These are phyloP conservation scores for Gaeumannomyces sp. DNA, from an alignment of 2,329 filamentous ascomycete genomes.

Conservation along the genomic window DNA sequence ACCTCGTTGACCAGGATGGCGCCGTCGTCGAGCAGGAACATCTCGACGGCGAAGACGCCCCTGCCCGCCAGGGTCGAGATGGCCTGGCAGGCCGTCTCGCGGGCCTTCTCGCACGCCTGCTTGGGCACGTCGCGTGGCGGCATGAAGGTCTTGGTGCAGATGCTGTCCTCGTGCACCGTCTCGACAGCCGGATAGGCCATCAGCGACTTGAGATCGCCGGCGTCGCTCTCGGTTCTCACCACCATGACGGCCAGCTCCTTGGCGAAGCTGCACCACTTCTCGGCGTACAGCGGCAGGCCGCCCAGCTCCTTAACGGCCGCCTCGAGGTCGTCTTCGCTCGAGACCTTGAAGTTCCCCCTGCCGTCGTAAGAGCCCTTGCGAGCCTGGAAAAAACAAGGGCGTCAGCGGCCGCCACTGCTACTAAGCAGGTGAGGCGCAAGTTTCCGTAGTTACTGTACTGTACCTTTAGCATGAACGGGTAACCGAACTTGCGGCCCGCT, in stretches of 20 bases:
- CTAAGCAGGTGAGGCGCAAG: background rate
- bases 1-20: slow-evolving; percentile 79
- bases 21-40: slow-evolving; percentile 77
- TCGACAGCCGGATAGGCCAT: slow-evolving; percentile 86
- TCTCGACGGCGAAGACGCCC: slow-evolving; percentile 92
- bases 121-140: slow-evolving; percentile 68
- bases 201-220: slow-evolving; percentile 40
- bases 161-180: slow-evolving; percentile 89
- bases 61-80: slow-evolving; percentile 77
- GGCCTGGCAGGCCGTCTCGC: slow-evolving; percentile 71
- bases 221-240: slow-evolving; percentile 71
- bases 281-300: slow-evolving; percentile 71
- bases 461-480: slow-evolving; percentile 82
- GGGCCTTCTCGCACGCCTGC: slow-evolving; percentile 57
- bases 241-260: slow-evolving; percentile 94
- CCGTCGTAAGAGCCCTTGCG: slow-evolving; percentile 90
- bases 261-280: slow-evolving; percentile 81
- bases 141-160: slow-evolving; percentile 87
- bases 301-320: slow-evolving; percentile 65
- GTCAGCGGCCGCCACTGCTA: background rate
- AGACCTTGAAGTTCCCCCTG: slow-evolving; percentile 57
- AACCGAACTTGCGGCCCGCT: slow-evolving; percentile 61
- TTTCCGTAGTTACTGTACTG: background rate
- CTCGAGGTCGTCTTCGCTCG: slow-evolving; percentile 40
- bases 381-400: slow-evolving; percentile 30